phyloP scores from a whole-genome alignment of 805 yeast species.

The Candida manassasensis region DNA sequence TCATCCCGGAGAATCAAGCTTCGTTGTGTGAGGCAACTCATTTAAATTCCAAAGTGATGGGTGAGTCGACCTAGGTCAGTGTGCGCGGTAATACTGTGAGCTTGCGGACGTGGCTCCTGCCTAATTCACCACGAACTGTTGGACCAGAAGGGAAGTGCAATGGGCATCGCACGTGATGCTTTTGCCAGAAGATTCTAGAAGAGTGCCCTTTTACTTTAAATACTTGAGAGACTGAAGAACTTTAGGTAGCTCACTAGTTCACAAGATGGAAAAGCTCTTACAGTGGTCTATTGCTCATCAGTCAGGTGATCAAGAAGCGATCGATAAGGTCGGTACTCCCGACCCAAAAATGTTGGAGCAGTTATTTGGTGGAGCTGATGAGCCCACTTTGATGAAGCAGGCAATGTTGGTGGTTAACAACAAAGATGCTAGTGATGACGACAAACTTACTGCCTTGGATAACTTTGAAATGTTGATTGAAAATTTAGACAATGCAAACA shows the following conservation, averaged over 20 bases:
- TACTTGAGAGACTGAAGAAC: no score
- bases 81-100: no score
- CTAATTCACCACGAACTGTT: no score
- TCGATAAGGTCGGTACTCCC: slow-evolving; percentile 57
- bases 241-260: neutral
- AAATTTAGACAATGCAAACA: slow-evolving; percentile 91
- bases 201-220: no score
- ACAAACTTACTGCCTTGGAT: slow-evolving; percentile 73
- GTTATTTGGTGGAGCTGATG: slow-evolving; percentile 79
- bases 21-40: no score
- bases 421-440: slow-evolving; percentile 56
- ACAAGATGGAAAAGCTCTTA: slow-evolving; percentile 78
- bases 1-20: no score
- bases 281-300: slow-evolving; percentile 89
- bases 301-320: slow-evolving; percentile 66
- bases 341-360: slow-evolving; percentile 78
- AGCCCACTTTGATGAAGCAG: slow-evolving; percentile 81
- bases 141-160: no score
- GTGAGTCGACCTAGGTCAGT: no score
- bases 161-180: no score
- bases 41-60: no score
- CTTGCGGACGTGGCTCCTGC: no score
- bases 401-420: slow-evolving; percentile 57
- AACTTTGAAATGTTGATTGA: slow-evolving; percentile 92
- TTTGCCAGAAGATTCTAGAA: neutral